Evolutionary conservation across 345 rosid species (phyloP), one percentile per base, ranked within the genome.

Genomic region (Populus ilicifolia): DNA sequence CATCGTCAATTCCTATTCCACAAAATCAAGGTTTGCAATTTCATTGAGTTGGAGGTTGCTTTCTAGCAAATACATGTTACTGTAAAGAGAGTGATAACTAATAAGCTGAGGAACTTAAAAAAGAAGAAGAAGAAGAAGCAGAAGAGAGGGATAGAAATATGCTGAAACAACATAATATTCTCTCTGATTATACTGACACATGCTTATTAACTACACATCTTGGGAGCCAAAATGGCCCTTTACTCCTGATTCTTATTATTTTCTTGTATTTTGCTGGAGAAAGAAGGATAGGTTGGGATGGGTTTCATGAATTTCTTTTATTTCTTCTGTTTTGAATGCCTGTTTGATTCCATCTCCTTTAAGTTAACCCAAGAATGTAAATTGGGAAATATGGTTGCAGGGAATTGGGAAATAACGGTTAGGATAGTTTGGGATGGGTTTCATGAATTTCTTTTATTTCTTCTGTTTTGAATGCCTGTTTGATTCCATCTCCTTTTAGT

Each of bases 1-100:
- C 97, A 76, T 91, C 92, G 1, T 86, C 91, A n/a, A 87, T 90
- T 50, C 96, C 96, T 39, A 85, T 84, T 78, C 84, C 94, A 14
- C 97, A 86, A 78, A 90, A 85, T 86, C 96, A 91, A 91, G 94
- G 97, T 94, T 75, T 69, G 86, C 72, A 69, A 38, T 72, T 35
- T 39, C 67, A 56, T 44, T 75, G 36, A 67, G 71, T 6, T 67
- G 30, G 43, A 46, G 23, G 17, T 74, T 27, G 77, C 20, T 56
- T 14, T 66, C 70, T 23, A 69, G 41, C 25, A 27, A 13, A 69
- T 61, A 44, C 23, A 33, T 54, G 30, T 65, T 8, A 33, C 63
- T 70, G 41, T 59, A 8, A n/a, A 59, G 25, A 56, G 11, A 59
- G 64, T 59, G 64, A 23, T 10, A 10, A 59, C 14, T 59, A 29